Evolutionary conservation across 2,329 filamentous ascomycete genomes (phyloP), one percentile per base, ranked within the genome.

Genomic region (Botrytis fabae): DNA sequence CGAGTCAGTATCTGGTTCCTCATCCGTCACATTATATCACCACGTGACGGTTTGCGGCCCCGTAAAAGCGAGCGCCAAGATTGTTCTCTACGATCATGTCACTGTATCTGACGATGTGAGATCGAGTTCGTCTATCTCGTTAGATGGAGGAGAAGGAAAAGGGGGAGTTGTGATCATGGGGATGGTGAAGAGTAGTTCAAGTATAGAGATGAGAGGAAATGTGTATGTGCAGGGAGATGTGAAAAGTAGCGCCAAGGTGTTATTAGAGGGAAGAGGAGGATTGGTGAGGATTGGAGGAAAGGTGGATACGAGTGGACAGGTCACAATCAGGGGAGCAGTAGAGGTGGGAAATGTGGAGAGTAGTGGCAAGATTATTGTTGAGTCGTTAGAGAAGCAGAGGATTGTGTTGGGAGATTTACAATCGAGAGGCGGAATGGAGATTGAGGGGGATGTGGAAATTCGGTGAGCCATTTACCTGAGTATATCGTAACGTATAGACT

Each of bases 51-150:
- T 77, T 12, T 61, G 69, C 25, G 75, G 75, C 0, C 75, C 75
- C 25, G 12, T 76, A 0, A 54, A 66, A 38, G 70, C 71, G 16
- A 75, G 73, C 1, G 73, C 74, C 0, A 69, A 42, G 10, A 54
- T 79, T 25, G 71, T 54, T 4, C 69, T 79, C 5, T 69, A 64
- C 12, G 74, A 77, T 18, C 25, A 73, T n/a, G 64, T 79, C 14
- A 65, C 40, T 2, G 76, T 79, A 2, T 70, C 73, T 44, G 77
- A 75, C 0, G 77, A 78, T 42, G 61, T 79, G 1, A 66, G 74
- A 16, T 60, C 72, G 14, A 73, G 71, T 8, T 35, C 72, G 0
- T 60, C 62, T 1, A 54, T 78, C 2, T 51, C 62, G 9, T 38
- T 78, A 2, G 65, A 73, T 62, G 75, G 74, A 6, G 69, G 73